Evolutionary conservation across 2,329 filamentous ascomycete species (phyloP), one percentile per base, ranked within the genome.

Genomic region (Fusarium sp.): DNA sequence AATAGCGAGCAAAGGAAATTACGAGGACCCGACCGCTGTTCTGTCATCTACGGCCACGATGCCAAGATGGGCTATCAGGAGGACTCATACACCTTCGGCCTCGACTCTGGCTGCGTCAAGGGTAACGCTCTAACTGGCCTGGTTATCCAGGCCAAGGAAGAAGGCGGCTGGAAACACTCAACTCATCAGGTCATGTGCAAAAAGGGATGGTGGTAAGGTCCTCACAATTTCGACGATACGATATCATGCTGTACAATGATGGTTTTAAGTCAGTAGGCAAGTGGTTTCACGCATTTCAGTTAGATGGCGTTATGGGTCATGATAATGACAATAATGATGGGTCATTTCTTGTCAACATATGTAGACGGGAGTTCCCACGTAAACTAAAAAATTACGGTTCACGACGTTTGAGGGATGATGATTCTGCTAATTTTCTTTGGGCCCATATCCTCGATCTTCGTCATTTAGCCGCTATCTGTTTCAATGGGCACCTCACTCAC

Each of bases 11-110:
- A 91, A 75, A 79, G 79, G 59, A 77, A 77, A 31, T 65, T 79
- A 5, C 68, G 65, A 49, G 69, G 77, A 33, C 52, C 69, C 18
- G 73, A 81, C 35, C 84, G 88, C 15, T 88, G 85, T 44, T 94
- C 93, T 2, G 92, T 97, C 44, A 87, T 97, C 63, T 98, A 97
- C 81, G 95, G 95, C 10, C 95, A 98, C 79, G 94, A 98, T 79
- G 89, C 94, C 27, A 91, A 91, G 76, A 83, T 83, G 6, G 94
- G 94, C 0, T 86, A 97, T 55, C 78, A 76, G 37, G 73, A 85
- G 66, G 77, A 89, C 55, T 85, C 87, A 54, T 97, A 93, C 81
- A 93, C 92, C 8, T 93, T 94, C 78, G 96, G 96, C 1, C 84
- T 98, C 51, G 96, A 98, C 81, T 93, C 92, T 1, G 92, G 91